Evolutionary conservation across 805 yeast genomes (phyloP), one percentile per base, ranked within the genome.

Genomic region (Candida suzukii): DNA sequence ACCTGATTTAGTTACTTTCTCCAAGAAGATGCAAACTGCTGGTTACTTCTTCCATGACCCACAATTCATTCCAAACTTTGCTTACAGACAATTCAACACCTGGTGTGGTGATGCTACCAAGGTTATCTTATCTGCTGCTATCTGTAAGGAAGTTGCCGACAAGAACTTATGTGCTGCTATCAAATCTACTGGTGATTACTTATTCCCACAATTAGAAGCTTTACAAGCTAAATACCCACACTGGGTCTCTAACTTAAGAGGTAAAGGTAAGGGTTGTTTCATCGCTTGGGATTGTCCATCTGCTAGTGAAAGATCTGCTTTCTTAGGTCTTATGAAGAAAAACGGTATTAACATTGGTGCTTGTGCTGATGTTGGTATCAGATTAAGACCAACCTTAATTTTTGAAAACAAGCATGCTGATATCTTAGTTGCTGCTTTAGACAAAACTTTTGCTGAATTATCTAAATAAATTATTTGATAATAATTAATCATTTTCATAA

Each of bases 71-170:
- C 95, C 95, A 56, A 71, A 78, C 63, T 62, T 65, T 56, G 79
- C 95, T n/a, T 85, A 82, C 74, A 78, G 95, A 63, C 95, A 86
- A 71, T 85, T 85, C 76, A 85, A 85, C 78, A 85, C 95, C 44
- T 85, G 95, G 95, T 83, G 91, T 67, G 95, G 95, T 55, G 95
- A 85, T 67, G 90, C 95, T 61, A 82, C 88, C 45, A 78, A 81
- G 66, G 74, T 83, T 60, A 68, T 85, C 54, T 70, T 87, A 53
- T 84, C 90, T 42, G 80, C 83, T 56, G 78, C 86, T 49, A 83
- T 86, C 57, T 77, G 76, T 54, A 60, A 73, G 49, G 88, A 85
- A 67, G 68, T 83, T 38, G 64, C 67, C 38, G 76, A 76, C 51
- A 64, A 83, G 58, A 74, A 78, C 51, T 73, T 86, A 52, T 71